Conservation (phyloP, 108 stramenopile species). For the Cylindrotheca fusiformis region DNA sequence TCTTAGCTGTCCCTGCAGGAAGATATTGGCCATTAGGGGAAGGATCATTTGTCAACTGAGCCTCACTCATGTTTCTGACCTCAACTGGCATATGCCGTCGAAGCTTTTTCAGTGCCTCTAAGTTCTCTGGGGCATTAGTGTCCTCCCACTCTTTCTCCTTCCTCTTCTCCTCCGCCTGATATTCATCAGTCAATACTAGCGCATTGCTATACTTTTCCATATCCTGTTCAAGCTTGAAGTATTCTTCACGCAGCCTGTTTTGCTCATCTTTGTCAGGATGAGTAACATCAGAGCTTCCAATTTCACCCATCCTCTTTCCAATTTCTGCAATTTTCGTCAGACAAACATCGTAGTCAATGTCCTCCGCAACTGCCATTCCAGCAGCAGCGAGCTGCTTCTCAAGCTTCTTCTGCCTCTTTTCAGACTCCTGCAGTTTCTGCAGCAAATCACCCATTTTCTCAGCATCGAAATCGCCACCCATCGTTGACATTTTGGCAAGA, state of each 20-base stretch:
- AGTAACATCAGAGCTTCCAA: constrained; percentile 48
- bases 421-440: constrained; percentile 36
- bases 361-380: constrained; percentile 55
- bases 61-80: constrained; percentile 56
- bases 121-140: constrained; percentile 35
- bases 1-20: constrained; percentile 43
- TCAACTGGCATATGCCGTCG: constrained; percentile 61
- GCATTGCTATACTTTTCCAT: constrained; percentile 63
- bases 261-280: constrained; percentile 57
- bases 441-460: constrained; percentile 42
- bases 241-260: constrained; percentile 54
- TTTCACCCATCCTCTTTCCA: constrained; percentile 59
- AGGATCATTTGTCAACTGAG: constrained; percentile 36
- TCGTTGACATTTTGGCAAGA: constrained; percentile 29
- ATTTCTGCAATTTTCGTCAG: constrained; percentile 42
- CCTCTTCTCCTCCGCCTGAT: constrained; percentile 47
- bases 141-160: constrained; percentile 56
- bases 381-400: constrained; percentile 51
- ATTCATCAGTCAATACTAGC: constrained; percentile 49
- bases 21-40: constrained; percentile 56
- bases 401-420: constrained; percentile 46
- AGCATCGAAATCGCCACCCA: constrained; percentile 38
- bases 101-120: constrained; percentile 48
- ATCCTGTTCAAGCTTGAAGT: constrained; percentile 63
- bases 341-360: constrained; percentile 54